A percentile compares a stretch with the other conserved stretches of the same genome.
Evolutionary conservation across 1,284 basidiomycete genomes (phyloP).

Genomic region (Phylloboletellus chloephorus): DNA sequence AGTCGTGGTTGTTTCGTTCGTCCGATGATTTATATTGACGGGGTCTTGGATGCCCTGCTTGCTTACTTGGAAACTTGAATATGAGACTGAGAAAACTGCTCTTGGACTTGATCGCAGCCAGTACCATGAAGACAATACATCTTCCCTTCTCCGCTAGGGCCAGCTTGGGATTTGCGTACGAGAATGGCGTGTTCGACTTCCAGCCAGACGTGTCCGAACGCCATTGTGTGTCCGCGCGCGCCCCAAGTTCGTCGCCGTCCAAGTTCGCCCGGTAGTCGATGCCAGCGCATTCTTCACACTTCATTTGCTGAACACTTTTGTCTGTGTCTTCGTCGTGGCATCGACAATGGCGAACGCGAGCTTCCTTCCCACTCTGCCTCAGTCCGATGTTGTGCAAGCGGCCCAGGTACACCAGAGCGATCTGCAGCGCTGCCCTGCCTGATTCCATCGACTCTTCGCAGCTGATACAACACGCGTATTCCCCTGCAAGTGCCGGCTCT

Average conservation of each 20-base stretch:
- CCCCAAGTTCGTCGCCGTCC: too few species aligned
- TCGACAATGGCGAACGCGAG: slow-evolving; percentile 20
- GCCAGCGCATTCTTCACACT: neutral
- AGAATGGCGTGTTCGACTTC: too few species aligned
- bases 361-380: slow-evolving; percentile 28
- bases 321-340: neutral
- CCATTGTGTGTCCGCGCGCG: too few species aligned
- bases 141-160: too few species aligned
- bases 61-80: too few species aligned
- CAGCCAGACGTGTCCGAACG: too few species aligned
- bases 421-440: slow-evolving; percentile 6
- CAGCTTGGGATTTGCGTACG: too few species aligned
- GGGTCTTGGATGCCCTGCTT: too few species aligned
- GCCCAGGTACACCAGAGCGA: slow-evolving; percentile 25
- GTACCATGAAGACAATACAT: too few species aligned
- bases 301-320: neutral
- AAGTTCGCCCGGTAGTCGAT: too few species aligned
- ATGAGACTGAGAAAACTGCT: too few species aligned
- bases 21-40: slow-evolving; percentile 6
- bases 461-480: slow-evolving; percentile 61
- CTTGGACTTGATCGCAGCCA: too few species aligned
- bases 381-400: slow-evolving; percentile 30
- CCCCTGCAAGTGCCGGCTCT: slow-evolving; percentile 43
- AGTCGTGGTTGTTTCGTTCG: slow-evolving; percentile 5
- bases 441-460: slow-evolving; percentile 19